A percentile compares a stretch with the other conserved stretches of the same genome.
Evolutionary conservation across 164 flowering plant genomes (phyloP).

Genomic region (Kalanchoe fedtschenkoi): DNA sequence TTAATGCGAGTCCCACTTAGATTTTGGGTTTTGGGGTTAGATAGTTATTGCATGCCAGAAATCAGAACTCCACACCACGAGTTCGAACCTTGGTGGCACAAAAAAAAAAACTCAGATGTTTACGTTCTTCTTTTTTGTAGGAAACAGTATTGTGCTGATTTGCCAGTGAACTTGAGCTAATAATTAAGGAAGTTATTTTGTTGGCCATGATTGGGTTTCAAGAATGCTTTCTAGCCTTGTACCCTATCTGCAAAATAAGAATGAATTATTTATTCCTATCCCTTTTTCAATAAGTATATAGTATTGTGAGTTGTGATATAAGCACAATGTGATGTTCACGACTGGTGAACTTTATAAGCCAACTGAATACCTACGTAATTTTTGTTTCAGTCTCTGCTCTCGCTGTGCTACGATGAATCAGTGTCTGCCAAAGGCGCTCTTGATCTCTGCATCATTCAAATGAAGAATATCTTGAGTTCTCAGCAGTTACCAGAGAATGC

Average conservation of each 20-base stretch:
- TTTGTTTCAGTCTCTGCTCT: conserved; percentile 65
- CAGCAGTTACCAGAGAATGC: conserved; percentile 79
- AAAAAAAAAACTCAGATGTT: too few relatives aligned
- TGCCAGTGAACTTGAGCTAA: not conserved
- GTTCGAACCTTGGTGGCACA: too few relatives aligned
- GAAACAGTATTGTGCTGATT: not conserved
- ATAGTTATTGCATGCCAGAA: not conserved
- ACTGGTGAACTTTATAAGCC: not conserved
- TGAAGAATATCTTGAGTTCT: conserved; percentile 72
- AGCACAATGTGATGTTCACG: not conserved
- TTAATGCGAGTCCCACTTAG: not conserved
- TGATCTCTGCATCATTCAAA: conserved; percentile 75
- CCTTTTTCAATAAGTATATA: not conserved
- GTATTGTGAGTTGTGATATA: too few relatives aligned
- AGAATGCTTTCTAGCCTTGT: not conserved
- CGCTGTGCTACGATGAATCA: conserved; percentile 79
- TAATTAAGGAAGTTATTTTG: not conserved
- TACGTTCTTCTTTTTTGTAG: not conserved
- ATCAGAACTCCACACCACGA: too few relatives aligned
- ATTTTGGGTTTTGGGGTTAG: not conserved
- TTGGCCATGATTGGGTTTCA: not conserved
- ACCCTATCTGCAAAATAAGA: not conserved
- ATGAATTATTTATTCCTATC: not conserved
- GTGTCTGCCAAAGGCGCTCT: conserved; percentile 82
- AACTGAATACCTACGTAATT: conserved; percentile 12